Evolutionary conservation across 352 stramenopile genomes (phyloP), one percentile per base, ranked within the genome.

Genomic region (Globisporangium nagaii): DNA sequence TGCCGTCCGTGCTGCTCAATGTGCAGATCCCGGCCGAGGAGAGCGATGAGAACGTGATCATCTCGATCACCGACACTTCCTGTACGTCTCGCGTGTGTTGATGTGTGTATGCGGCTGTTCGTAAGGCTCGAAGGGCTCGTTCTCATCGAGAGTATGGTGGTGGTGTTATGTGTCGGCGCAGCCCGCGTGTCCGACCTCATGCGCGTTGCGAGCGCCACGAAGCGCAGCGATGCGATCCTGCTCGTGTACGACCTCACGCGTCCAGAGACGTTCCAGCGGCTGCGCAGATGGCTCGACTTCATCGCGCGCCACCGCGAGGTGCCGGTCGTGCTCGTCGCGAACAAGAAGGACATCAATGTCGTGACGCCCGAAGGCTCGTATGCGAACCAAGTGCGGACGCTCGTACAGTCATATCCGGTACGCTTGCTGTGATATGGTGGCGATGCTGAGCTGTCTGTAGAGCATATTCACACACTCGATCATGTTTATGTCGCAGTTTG

Each of bases 11-110:
- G 52, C 66, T 96, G 59, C 82, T 93, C 41, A 91, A 93, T 56
- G 85, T 93, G 56, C 82, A 92, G 67, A 92, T 96, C 56, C 84
- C 85, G 19, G 83, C 85, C 35, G 86, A 95, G 52, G 86, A 95
- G 57, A 94, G 84, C 53, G 82, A 91, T 49, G 87, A 95, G 58
- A 92, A 95, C 48, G 86, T 96, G 24, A 70, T 93, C 59, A 87
- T 95, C 53, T 95, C 87, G 46, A 93, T 95, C 57, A 94, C 85
- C 15, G 87, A 96, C 64, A 95, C 86, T 1, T 90, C 79, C 2
- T 90, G 81, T 91, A 64, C 40, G 76, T 71, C 9, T 32, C 10
- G 10, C 3, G 2, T 19, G 7, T 53, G 54, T 24, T 5, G 42
- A 6, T 51, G 11, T 32, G 13, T 20, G 32, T 37, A 11, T 9